A percentile compares a stretch with the other conserved stretches of the same genome.
These are phyloP conservation scores for Paspalum vaginatum DNA, from an alignment of 176 grass and related monocot species.

Conservation along the genomic window DNA sequence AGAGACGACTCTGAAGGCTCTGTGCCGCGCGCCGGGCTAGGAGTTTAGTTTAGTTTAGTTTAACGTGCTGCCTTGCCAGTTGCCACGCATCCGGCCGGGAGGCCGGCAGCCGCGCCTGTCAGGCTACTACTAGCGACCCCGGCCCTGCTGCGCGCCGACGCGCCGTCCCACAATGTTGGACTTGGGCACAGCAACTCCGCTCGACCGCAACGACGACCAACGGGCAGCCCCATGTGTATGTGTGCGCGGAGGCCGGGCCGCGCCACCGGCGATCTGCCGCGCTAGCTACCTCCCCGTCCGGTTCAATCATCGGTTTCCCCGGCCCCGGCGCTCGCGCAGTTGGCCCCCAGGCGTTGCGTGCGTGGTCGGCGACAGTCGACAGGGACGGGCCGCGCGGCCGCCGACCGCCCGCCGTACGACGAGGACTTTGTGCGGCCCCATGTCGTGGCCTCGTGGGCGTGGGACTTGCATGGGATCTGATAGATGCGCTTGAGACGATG, in stretches of 20 bases:
- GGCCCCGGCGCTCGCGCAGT: background rate
- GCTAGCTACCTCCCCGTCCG: background rate
- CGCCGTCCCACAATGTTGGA: conserved; percentile 40
- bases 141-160: background rate
- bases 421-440: background rate
- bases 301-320: background rate
- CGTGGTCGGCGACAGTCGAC: conserved; percentile 34
- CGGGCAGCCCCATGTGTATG: conserved; percentile 39
- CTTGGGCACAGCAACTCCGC: background rate
- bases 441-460: background rate
- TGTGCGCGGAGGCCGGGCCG: background rate
- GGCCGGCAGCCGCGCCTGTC: background rate
- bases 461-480: too few relatives aligned
- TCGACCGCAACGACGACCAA: background rate
- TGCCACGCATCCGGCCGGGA: background rate
- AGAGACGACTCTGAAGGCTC: background rate
- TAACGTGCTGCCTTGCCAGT: background rate
- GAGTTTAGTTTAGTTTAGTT: background rate
- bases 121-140: background rate
- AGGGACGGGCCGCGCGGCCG: background rate
- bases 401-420: conserved; percentile 32
- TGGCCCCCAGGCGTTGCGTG: background rate
- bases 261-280: background rate
- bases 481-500: too few relatives aligned
- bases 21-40: background rate